Percentiles rank a stretch among this genome's conserved stretches.
phyloP scores from a whole-genome alignment of 495 filamentous ascomycete genomes.

The Glutinoglossum americanum region DNA sequence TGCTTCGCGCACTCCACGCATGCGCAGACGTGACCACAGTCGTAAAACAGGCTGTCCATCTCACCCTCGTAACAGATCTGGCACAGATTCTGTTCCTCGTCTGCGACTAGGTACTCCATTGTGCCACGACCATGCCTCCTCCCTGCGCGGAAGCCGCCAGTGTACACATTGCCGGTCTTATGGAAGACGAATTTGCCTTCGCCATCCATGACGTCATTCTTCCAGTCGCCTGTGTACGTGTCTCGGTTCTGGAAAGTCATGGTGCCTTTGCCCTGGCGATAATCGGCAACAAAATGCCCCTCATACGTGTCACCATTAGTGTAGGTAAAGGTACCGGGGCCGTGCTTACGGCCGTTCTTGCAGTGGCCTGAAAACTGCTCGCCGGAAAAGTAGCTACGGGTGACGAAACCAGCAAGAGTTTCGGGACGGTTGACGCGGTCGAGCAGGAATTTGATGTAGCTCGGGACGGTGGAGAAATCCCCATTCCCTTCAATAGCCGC shows the following conservation, averaged over 20 bases:
- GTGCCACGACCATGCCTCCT: slow-evolving; percentile 41
- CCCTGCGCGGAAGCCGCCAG: slow-evolving; percentile 39
- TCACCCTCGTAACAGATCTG: slow-evolving; percentile 43
- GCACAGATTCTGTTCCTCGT: slow-evolving; percentile 39
- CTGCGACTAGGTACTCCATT: slow-evolving; percentile 38
- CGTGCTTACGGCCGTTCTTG: slow-evolving; percentile 28
- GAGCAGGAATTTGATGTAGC: not conserved
- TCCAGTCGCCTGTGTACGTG: slow-evolving; percentile 38
- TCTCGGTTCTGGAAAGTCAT: slow-evolving; percentile 41
- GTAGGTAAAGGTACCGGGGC: slow-evolving; percentile 13
- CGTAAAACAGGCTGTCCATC: slow-evolving; percentile 38
- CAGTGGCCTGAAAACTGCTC: slow-evolving; percentile 11
- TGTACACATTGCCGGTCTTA: slow-evolving; percentile 39
- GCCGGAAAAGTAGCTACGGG: slow-evolving; percentile 25
- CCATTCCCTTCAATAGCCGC: not conserved
- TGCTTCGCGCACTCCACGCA: slow-evolving; percentile 39
- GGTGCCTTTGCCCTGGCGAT: slow-evolving; percentile 28
- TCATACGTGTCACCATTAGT: slow-evolving; percentile 29
- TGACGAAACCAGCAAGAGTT: slow-evolving; percentile 26
- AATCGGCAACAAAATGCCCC: slow-evolving; percentile 30
- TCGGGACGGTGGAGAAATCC: not conserved
- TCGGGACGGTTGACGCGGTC: slow-evolving; percentile 13
- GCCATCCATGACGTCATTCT: slow-evolving; percentile 32
- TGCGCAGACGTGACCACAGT: slow-evolving; percentile 44
- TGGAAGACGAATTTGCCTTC: slow-evolving; percentile 35